Percentiles rank a stretch among this genome's conserved stretches.
These are phyloP conservation scores for Crepidotus variabilis DNA, from an alignment of 768 basidiomycete genomes.

Conservation along the genomic window DNA sequence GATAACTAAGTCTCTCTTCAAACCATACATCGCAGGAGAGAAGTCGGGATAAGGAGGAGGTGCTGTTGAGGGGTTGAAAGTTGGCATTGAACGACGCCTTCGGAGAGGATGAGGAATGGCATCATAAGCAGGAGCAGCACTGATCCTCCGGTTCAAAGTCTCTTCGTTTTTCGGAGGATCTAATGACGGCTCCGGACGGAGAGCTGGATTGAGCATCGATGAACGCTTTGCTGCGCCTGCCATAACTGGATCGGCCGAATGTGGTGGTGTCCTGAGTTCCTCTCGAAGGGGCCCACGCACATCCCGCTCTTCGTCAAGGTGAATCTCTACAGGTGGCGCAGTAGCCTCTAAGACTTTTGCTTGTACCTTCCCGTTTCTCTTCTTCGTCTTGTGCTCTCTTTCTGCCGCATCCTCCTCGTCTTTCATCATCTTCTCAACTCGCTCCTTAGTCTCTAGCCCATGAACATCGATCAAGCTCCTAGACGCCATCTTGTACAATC, in stretches of 20 bases:
- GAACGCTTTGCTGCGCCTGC: background rate
- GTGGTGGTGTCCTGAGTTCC: background rate
- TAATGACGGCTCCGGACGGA: background rate
- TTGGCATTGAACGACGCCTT: conserved; percentile 70
- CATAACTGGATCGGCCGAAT: conserved; percentile 4
- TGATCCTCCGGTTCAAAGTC: conserved; percentile 14
- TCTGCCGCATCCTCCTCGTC: conserved; percentile 23
- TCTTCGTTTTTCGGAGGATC: background rate
- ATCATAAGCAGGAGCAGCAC: conserved; percentile 32
- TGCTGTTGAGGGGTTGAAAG: conserved; percentile 66
- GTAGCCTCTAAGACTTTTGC: conserved; percentile 5
- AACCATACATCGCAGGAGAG: conserved; percentile 6
- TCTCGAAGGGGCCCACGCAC: conserved; percentile 2
- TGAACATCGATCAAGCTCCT: conserved; percentile 61
- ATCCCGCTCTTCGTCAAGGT: too few species aligned
- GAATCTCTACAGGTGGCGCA: background rate
- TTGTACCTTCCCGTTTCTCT: conserved; percentile 9
- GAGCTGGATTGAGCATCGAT: background rate
- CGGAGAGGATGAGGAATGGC: conserved; percentile 39
- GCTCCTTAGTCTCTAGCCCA: conserved; percentile 27
- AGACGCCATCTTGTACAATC: conserved; percentile 57
- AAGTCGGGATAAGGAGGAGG: conserved; percentile 29
- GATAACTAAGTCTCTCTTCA: conserved; percentile 17
- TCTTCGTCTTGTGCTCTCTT: conserved; percentile 17
- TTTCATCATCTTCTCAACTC: conserved; percentile 25